phyloP scores from a whole-genome alignment of 169 alveolate species.

The Babesia bigemina region DNA sequence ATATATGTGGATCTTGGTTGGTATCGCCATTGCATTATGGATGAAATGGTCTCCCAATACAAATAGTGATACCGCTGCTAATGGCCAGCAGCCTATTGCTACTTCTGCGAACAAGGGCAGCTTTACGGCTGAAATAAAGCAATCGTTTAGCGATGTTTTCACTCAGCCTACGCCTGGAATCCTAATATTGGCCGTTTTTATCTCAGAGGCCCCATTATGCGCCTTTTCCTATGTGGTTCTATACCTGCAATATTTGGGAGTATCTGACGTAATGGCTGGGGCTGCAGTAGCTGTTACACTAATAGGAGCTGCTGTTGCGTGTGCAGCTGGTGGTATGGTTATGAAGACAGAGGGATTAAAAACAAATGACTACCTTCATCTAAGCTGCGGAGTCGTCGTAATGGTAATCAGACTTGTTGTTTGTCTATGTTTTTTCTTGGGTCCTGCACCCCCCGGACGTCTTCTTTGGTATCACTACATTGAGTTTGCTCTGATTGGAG shows the following conservation, averaged over 20 bases:
- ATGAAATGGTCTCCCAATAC: neutral
- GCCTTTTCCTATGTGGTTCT: conserved; percentile 86
- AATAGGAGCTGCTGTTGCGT: conserved; percentile 88
- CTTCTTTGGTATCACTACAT: conserved; percentile 59
- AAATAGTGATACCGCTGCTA: too few relatives aligned
- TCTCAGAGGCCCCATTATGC: conserved; percentile 89
- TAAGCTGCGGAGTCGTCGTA: conserved; percentile 78
- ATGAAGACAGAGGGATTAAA: conserved; percentile 79
- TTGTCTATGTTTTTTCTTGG: conserved; percentile 70
- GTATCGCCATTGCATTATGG: neutral
- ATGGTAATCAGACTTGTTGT: conserved; percentile 75
- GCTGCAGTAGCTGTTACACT: conserved; percentile 80
- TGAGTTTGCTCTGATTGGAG: conserved; percentile 80
- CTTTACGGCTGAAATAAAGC: too few relatives aligned
- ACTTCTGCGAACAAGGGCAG: neutral
- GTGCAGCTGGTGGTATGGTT: conserved; percentile 87
- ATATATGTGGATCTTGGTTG: conserved; percentile 23
- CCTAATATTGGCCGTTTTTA: conserved; percentile 15
- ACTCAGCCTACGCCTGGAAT: neutral
- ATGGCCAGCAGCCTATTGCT: neutral
- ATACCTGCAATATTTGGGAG: conserved; percentile 88
- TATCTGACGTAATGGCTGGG: conserved; percentile 85
- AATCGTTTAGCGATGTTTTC: neutral
- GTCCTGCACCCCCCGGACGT: conserved; percentile 60
- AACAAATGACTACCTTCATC: conserved; percentile 82